A percentile compares a stretch with the other conserved stretches of the same genome.
phyloP scores from a whole-genome alignment of 352 stramenopile species.

The Blastocystis sp. region DNA sequence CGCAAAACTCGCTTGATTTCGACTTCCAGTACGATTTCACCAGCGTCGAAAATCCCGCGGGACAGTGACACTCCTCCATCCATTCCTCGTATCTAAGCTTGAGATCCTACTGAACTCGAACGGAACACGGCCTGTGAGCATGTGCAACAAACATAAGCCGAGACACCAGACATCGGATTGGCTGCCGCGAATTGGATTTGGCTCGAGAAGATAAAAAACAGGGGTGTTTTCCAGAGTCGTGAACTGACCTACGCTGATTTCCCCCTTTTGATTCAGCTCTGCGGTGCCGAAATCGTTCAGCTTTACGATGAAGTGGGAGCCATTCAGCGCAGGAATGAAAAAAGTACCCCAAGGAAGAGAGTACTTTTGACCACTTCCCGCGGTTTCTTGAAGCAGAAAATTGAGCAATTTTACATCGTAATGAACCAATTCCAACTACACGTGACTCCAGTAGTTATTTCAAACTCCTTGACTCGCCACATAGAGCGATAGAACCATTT shows the following conservation, averaged over 20 bases:
- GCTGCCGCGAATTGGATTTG: neutral
- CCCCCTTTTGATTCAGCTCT: neutral
- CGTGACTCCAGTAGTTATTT: neutral
- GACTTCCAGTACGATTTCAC: neutral
- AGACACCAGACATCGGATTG: neutral
- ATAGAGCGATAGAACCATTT: neutral
- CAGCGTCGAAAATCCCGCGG: neutral
- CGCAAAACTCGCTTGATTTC: neutral
- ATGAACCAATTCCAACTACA: neutral
- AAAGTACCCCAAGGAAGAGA: neutral
- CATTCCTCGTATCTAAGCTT: slow-evolving; percentile 6
- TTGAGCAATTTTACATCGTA: slow-evolving; percentile 47
- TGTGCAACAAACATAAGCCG: neutral
- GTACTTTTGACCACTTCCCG: neutral
- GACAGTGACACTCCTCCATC: neutral
- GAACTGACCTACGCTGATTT: slow-evolving; percentile 29
- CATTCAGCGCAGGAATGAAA: neutral
- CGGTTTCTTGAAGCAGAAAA: neutral
- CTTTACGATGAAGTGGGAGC: neutral
- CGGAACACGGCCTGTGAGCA: neutral
- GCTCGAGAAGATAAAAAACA: neutral
- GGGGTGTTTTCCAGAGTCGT: slow-evolving; percentile 28
- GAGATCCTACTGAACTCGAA: neutral
- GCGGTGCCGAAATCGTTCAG: slow-evolving; percentile 16
- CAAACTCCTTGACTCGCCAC: neutral